These are phyloP conservation scores for Ascoidea asiatica DNA, from an alignment of 805 yeast genomes.

Conservation along the genomic window DNA sequence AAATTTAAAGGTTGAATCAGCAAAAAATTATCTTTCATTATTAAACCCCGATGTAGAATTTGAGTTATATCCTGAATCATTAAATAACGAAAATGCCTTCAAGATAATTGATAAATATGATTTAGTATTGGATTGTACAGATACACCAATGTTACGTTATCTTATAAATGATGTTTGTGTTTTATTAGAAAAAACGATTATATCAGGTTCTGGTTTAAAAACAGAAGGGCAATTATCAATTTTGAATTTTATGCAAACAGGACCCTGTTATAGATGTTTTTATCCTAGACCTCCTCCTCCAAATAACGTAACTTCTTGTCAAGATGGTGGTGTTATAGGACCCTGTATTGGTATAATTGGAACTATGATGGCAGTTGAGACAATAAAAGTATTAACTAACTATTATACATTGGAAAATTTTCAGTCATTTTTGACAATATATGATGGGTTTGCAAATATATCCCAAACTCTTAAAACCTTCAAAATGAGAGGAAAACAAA, in stretches of 20 bases:
- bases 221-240: conserved; percentile 85
- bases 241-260: conserved; percentile 46
- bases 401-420: conserved; percentile 38
- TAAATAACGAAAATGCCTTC: conserved; percentile 46
- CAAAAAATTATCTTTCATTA: conserved; percentile 33
- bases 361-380: conserved; percentile 74
- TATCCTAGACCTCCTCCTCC: conserved; percentile 88
- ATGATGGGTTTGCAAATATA: conserved; percentile 43
- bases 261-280: conserved; percentile 93
- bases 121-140: conserved; percentile 84
- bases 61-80: conserved; percentile 34
- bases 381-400: conserved; percentile 58
- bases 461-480: conserved; percentile 53
- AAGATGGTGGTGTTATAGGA: conserved; percentile 90
- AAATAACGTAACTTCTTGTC: conserved; percentile 67
- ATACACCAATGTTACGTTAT: conserved; percentile 79
- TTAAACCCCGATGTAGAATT: conserved; percentile 61
- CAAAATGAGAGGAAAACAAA: conserved; percentile 62
- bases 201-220: conserved; percentile 85
- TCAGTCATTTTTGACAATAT: conserved; percentile 55
- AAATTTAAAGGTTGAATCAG: conserved; percentile 65
- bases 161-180: conserved; percentile 79
- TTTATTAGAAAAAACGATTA: conserved; percentile 49
- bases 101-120: conserved; percentile 54
- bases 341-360: conserved; percentile 95